Conservation (phyloP, 371 early-diverging fungal genomes). For the Massospora cicadina region DNA sequence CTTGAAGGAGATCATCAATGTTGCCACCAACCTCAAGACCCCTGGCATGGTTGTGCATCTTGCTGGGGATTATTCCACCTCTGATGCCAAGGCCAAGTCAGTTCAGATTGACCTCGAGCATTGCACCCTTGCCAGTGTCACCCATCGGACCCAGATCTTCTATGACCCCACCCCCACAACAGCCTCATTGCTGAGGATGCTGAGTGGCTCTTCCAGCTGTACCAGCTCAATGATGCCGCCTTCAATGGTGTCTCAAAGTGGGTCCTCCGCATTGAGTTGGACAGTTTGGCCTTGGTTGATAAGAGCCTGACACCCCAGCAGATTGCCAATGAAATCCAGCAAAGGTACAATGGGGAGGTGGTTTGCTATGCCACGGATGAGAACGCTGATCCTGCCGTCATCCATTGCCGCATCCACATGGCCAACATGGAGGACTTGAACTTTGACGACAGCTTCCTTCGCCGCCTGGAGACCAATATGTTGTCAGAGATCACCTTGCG, state of each 20-base stretch:
- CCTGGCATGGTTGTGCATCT: constrained; percentile 85
- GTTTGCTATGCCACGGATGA: constrained; percentile 40
- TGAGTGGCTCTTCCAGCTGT: constrained; percentile 78
- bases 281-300: constrained; percentile 75
- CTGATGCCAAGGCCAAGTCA: constrained; percentile 75
- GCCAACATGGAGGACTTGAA: constrained; percentile 43
- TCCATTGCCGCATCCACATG: constrained; percentile 71
- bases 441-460: constrained; percentile 72
- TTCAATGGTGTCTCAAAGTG: constrained; percentile 62
- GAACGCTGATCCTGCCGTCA: constrained; percentile 89
- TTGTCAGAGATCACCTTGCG: constrained; percentile 71
- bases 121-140: constrained; percentile 74
- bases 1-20: constrained; percentile 99
- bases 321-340: constrained; percentile 47
- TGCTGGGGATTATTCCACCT: constrained; percentile 47
- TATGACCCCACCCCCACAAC: constrained; percentile 90
- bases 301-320: constrained; percentile 75
- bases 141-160: constrained; percentile 76
- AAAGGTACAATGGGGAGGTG: constrained; percentile 43
- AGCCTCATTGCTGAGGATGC: constrained; percentile 83
- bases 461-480: constrained; percentile 67
- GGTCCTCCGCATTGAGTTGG: constrained; percentile 86
- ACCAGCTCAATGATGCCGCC: constrained; percentile 25
- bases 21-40: constrained; percentile 94
- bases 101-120: constrained; percentile 86